A percentile compares a stretch with the other conserved stretches of the same genome.
These are phyloP conservation scores for Radiomyces spectabilis DNA, from an alignment of 192 early-diverging fungal species.

Conservation along the genomic window DNA sequence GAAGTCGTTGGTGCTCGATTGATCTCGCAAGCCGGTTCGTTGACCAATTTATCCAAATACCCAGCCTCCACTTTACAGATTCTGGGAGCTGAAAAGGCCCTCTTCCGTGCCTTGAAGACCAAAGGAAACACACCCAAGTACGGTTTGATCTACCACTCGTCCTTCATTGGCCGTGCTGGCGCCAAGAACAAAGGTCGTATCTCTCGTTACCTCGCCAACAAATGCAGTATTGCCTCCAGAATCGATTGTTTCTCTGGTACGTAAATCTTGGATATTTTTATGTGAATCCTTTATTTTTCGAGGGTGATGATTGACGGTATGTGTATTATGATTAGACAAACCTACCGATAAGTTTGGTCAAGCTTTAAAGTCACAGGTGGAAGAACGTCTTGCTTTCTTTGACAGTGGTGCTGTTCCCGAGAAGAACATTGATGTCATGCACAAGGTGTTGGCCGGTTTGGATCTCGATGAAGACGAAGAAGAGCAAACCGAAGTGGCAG, in stretches of 20 bases:
- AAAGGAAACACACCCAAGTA: conserved; percentile 98
- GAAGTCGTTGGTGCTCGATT: conserved; percentile 95
- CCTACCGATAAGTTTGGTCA: conserved; percentile 90
- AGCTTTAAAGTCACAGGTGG: conserved; percentile 89
- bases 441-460: conserved; percentile 63
- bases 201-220: conserved; percentile 97
- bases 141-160: conserved; percentile 95
- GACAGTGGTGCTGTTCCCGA: conserved; percentile 80
- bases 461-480: conserved; percentile 39
- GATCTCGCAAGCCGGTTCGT: conserved; percentile 94
- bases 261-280: background rate
- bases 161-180: conserved; percentile 90
- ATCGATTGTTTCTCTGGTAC: conserved; percentile 90
- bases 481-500: conserved; percentile 1
- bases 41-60: conserved; percentile 94
- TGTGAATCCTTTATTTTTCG: background rate
- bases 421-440: conserved; percentile 94
- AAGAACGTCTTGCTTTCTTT: conserved; percentile 93
- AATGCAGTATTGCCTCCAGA: conserved; percentile 92
- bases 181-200: conserved; percentile 98
- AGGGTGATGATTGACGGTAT: background rate
- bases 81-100: conserved; percentile 96
- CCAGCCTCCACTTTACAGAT: conserved; percentile 98
- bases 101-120: conserved; percentile 96
- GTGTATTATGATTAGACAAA: conserved; percentile 38